Evolutionary conservation across 2,329 filamentous ascomycete genomes (phyloP).

Genomic region (Graphiopsis chlorocephala): DNA sequence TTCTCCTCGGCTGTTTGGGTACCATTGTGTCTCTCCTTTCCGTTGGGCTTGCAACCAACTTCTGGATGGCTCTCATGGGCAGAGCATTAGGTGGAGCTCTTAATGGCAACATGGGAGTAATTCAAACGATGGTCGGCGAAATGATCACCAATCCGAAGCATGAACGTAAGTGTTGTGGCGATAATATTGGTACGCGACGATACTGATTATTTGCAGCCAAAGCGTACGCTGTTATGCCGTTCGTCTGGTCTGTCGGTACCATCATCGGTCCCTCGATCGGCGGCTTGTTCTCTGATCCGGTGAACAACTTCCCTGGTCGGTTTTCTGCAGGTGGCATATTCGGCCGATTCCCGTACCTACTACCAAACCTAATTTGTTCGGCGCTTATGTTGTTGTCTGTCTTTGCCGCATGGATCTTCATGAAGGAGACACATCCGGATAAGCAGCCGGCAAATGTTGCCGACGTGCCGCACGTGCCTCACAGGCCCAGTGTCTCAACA

Average conservation of each 20-base stretch:
- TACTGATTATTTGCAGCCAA: conserved; percentile 54
- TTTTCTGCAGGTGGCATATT: conserved; percentile 72
- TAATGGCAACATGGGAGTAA: conserved; percentile 79
- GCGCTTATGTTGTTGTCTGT: conserved; percentile 74
- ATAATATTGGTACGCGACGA: conserved; percentile 50
- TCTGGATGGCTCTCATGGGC: conserved; percentile 77
- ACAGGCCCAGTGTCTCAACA: conserved; percentile 20
- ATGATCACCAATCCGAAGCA: conserved; percentile 79
- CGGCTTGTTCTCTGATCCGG: conserved; percentile 78
- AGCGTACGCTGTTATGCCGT: conserved; percentile 89
- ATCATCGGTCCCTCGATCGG: conserved; percentile 88
- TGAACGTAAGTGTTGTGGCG: conserved; percentile 53
- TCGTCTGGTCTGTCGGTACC: conserved; percentile 87
- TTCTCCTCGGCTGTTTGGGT: conserved; percentile 76
- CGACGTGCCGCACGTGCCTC: conserved; percentile 21
- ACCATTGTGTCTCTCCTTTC: conserved; percentile 80
- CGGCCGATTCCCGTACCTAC: conserved; percentile 75
- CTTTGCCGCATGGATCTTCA: conserved; percentile 71
- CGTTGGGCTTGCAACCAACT: conserved; percentile 77
- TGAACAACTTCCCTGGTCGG: conserved; percentile 65
- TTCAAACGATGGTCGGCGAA: conserved; percentile 87
- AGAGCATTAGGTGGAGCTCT: conserved; percentile 75
- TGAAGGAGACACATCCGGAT: conserved; percentile 87
- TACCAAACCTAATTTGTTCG: conserved; percentile 86
- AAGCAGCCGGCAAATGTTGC: conserved; percentile 57